Evolutionary conservation across 129 eudicot genomes (phyloP).

Genomic region (Pseudognaphalium luteoalbum): DNA sequence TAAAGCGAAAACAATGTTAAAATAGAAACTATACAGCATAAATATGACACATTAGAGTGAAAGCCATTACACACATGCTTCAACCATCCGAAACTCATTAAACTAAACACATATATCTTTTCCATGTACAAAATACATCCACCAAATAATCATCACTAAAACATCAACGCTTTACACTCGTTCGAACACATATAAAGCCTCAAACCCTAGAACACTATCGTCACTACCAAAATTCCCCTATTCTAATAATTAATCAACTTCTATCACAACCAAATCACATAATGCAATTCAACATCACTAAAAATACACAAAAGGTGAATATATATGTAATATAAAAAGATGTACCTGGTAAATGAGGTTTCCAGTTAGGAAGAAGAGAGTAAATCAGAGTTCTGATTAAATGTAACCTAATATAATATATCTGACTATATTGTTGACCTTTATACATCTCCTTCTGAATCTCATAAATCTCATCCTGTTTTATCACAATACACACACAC

Average conservation of each 20-base stretch:
- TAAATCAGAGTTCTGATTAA: conserved; percentile 74
- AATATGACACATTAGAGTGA: too few species aligned
- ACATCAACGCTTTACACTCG: background rate
- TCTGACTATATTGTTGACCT: conserved; percentile 95
- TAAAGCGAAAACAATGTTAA: background rate
- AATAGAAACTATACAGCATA: background rate
- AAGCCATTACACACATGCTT: background rate
- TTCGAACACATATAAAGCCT: background rate
- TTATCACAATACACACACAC: background rate
- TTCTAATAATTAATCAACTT: background rate
- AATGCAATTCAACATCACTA: background rate
- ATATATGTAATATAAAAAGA: background rate
- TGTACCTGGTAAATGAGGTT: conserved; percentile 85
- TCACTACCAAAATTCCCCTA: background rate
- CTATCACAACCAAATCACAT: background rate
- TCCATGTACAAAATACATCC: background rate
- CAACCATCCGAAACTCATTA: background rate
- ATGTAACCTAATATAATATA: conserved; percentile 80
- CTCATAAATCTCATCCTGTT: conserved; percentile 69
- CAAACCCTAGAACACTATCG: conserved; percentile 8
- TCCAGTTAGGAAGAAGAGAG: conserved; percentile 89
- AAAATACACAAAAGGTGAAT: background rate
- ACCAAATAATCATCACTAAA: background rate
- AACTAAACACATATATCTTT: background rate
- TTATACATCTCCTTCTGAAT: conserved; percentile 79